Base-by-base conservation (phyloP, 768 basidiomycete species). In the Pilatotrama ljubarskyi region DNA sequence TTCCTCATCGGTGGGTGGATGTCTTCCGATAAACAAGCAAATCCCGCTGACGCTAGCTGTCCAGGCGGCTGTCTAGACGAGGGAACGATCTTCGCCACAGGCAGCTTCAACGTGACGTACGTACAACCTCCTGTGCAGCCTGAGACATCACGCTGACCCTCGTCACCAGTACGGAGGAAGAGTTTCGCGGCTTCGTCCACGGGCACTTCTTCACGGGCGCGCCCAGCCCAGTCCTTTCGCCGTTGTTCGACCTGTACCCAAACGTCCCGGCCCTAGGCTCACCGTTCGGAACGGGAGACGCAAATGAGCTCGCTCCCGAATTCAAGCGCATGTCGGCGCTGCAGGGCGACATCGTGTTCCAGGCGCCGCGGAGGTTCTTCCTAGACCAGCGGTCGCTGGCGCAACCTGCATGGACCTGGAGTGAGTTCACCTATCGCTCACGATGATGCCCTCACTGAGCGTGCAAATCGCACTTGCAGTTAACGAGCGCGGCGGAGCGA, bases 311-410 rank as follows among this genome's bases (percentile, higher is more conserved):
- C 74, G 74, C 53, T 82, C 77, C 81, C 0, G 76, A 84, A 58
- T 83, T 73, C 69, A 85, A 85, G 64, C 73, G 82, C 2, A 62
- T 83, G 10, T 75, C 83, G 8, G 76, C 83, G 0, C 69, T 84
- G 61, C 72, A 75, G 47, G 83, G 83, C 0, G 84, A 85, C 59
- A 64, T 69, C 26, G 70, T 77, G 0, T 82, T 84, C 70, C 79
- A 84, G 54, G 80, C 72, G 0, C 78, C 83, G 43, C 68, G 82
- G 15, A 69, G 82, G 2, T 79, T 60, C 51, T 64, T 67, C 54
- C 65, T 84, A 18, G 63, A 78, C 25, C 58, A 72, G 17, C 68
- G 67, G 2, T 72, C 79, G 1, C 70, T 67, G 0, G 77, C 73
- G 40, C 77, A 77, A 65, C 74, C 73, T 6, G 73, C 73, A 1